A percentile compares a stretch with the other conserved stretches of the same genome.
Conservation (phyloP, 2,329 filamentous ascomycete species). For the Fusarium papillatum region DNA sequence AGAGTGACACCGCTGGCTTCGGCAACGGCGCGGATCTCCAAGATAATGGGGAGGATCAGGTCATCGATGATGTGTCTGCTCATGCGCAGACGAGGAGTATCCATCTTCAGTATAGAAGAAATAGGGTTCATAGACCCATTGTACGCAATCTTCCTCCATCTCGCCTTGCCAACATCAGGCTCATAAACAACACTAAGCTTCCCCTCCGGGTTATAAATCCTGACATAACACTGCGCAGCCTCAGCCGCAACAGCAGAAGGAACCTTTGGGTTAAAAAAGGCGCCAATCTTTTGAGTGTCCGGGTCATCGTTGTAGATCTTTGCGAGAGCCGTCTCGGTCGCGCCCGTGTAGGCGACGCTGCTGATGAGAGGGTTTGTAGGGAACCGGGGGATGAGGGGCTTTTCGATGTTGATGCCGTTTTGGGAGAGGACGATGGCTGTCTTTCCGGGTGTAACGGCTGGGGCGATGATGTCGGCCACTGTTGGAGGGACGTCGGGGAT, state of each 20-base stretch:
- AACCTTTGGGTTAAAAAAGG: constrained; percentile 57
- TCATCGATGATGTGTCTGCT: constrained; percentile 58
- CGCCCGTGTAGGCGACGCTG: constrained; percentile 66
- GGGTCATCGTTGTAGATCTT: constrained; percentile 65
- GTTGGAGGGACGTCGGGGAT: constrained; percentile 65
- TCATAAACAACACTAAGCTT: constrained; percentile 58
- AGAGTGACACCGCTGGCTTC: constrained; percentile 56
- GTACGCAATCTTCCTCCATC: constrained; percentile 66
- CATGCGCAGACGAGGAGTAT: constrained; percentile 62
- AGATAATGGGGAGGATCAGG: constrained; percentile 66
- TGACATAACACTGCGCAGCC: constrained; percentile 58
- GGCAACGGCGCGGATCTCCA: constrained; percentile 63
- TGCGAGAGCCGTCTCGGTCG: constrained; percentile 61
- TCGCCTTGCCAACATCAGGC: constrained; percentile 55
- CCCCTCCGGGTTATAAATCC: constrained; percentile 60
- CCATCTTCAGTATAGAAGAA: constrained; percentile 63
- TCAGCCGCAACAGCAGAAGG: constrained; percentile 35
- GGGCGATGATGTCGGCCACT: constrained; percentile 61
- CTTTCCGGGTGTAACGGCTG: constrained; percentile 63
- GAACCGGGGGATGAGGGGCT: constrained; percentile 62
- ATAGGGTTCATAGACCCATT: constrained; percentile 67
- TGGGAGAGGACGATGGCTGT: constrained; percentile 71
- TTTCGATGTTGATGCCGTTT: constrained; percentile 75
- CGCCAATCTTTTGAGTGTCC: constrained; percentile 64
- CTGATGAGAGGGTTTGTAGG: constrained; percentile 66